A percentile compares a stretch with the other conserved stretches of the same genome.
These are phyloP conservation scores for Ganoderma lingzhi DNA, from an alignment of 1,284 basidiomycete species.

Conservation along the genomic window DNA sequence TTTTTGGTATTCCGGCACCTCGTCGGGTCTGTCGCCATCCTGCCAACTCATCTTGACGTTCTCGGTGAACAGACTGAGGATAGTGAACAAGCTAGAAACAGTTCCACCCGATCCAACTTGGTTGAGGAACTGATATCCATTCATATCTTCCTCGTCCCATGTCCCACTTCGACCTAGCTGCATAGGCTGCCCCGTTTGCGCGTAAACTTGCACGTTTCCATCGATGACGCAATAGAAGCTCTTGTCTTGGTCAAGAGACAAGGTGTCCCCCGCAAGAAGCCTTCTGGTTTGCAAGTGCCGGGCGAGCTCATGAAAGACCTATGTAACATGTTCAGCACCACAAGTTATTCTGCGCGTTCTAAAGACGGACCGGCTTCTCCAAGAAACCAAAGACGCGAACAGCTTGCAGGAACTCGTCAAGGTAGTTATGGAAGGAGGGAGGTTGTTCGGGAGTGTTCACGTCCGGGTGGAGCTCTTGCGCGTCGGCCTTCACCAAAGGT, in stretches of 20 bases:
- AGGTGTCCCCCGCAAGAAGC: constrained; percentile 89
- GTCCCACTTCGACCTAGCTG: constrained; percentile 56
- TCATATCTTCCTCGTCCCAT: constrained; percentile 88
- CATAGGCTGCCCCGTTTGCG: constrained; percentile 63
- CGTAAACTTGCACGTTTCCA: constrained; percentile 88
- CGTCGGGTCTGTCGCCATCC: constrained; percentile 55
- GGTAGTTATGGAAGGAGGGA: constrained; percentile 89
- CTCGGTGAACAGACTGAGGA: constrained; percentile 95
- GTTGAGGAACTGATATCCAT: constrained; percentile 93
- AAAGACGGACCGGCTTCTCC: constrained; percentile 83
- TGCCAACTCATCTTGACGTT: constrained; percentile 95
- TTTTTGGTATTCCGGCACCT: constrained; percentile 35
- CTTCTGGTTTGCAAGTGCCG: constrained; percentile 92
- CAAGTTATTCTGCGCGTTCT: not conserved
- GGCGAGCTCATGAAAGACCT: constrained; percentile 95
- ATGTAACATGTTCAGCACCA: not conserved
- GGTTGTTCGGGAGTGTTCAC: constrained; percentile 81
- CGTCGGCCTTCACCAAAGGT: constrained; percentile 81
- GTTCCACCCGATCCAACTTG: constrained; percentile 96
- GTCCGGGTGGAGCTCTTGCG: constrained; percentile 86
- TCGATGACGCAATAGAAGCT: constrained; percentile 97
- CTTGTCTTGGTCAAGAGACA: constrained; percentile 91
- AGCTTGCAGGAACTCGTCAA: constrained; percentile 94
- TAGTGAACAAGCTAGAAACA: constrained; percentile 95
- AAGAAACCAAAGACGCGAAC: constrained; percentile 96